A percentile compares a stretch with the other conserved stretches of the same genome.
phyloP scores from a whole-genome alignment of 2,329 filamentous ascomycete genomes.

The Lachnellula arida region DNA sequence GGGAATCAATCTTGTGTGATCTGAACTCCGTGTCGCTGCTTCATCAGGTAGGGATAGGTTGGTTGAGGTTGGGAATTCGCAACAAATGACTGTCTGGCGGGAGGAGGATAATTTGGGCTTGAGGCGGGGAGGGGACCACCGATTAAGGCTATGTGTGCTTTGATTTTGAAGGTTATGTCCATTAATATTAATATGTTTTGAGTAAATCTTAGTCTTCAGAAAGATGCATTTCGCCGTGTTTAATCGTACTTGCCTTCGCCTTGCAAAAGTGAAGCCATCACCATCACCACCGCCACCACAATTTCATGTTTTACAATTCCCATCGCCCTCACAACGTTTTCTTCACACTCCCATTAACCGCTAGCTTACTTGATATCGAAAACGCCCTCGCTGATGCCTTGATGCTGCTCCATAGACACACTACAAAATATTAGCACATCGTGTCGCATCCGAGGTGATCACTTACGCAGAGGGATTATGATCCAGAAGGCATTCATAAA shows the following conservation, averaged over 20 bases:
- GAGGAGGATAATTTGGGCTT: no score
- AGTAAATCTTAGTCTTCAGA: no score
- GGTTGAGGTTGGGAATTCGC: no score
- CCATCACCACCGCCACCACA: not conserved
- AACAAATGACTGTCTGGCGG: no score
- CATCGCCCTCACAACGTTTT: slow-evolving; percentile 8
- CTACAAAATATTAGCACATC: slow-evolving; percentile 7
- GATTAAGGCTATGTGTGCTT: no score
- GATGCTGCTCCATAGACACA: slow-evolving; percentile 24
- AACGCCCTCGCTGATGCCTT: slow-evolving; percentile 23
- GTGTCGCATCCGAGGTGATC: not conserved
- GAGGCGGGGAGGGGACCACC: no score
- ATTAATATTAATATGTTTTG: no score
- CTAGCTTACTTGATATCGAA: slow-evolving; percentile 4
- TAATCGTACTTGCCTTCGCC: not conserved
- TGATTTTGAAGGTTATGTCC: no score
- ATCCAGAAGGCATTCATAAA: slow-evolving; percentile 59
- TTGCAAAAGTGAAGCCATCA: not conserved
- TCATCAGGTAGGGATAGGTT: no score
- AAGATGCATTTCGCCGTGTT: no score
- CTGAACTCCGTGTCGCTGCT: no score
- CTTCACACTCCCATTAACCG: slow-evolving; percentile 9
- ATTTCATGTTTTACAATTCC: not conserved
- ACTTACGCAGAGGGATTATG: slow-evolving; percentile 50
- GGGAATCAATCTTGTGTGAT: no score